These are phyloP conservation scores for Oxytropis ochrocephala DNA, from an alignment of 306 rosid species.

Conservation along the genomic window DNA sequence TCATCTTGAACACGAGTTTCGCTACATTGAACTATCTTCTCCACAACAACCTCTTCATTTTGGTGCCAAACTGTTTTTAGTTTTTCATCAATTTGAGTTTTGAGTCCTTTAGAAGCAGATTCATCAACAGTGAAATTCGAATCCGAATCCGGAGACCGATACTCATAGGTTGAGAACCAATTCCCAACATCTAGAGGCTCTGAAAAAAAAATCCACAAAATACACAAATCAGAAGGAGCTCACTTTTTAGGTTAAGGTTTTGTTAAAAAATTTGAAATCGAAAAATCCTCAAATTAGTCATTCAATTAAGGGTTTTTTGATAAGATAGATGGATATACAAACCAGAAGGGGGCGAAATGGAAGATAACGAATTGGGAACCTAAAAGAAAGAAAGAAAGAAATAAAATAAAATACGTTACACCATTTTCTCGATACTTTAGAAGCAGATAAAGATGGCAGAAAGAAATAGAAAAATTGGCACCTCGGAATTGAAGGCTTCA, in stretches of 20 bases:
- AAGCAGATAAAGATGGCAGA: conserved; percentile 14
- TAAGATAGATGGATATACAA: conserved; percentile 12
- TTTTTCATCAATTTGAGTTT: background rate
- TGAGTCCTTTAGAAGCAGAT: conserved; percentile 8
- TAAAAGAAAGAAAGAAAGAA: background rate
- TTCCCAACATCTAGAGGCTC: conserved; percentile 64
- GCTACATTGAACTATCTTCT: conserved; percentile 21
- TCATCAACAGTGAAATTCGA: conserved; percentile 28
- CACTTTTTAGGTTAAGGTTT: background rate
- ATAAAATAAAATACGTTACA: background rate
- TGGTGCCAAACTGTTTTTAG: background rate
- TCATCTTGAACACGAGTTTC: conserved; percentile 6
- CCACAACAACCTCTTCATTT: conserved; percentile 17
- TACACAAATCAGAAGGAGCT: background rate
- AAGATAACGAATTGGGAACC: conserved; percentile 31
- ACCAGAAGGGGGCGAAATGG: conserved; percentile 55
- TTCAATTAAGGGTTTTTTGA: too few relatives aligned
- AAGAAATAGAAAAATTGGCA: background rate
- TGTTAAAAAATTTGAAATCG: conserved; percentile 1
- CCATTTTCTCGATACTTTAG: conserved; percentile 16
- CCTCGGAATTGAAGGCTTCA: conserved; percentile 38
- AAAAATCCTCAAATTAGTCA: background rate
- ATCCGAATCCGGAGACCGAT: conserved; percentile 51
- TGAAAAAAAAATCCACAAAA: conserved; percentile 23
- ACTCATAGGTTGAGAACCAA: conserved; percentile 74